Evolutionary conservation across 2,329 filamentous ascomycete species (phyloP).

Genomic region (Tolypocladium tundrense): DNA sequence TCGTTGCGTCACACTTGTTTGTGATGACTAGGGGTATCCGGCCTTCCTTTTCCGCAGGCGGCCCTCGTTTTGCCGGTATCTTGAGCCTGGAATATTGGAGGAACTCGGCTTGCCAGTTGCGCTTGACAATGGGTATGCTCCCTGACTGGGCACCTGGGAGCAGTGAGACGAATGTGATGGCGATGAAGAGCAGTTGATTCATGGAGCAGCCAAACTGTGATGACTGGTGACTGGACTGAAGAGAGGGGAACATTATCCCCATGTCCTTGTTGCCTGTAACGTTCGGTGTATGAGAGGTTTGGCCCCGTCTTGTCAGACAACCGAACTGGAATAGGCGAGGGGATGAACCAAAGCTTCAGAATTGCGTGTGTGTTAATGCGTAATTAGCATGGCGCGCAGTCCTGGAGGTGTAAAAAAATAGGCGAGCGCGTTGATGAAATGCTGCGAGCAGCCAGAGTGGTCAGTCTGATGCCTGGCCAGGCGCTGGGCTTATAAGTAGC

Average conservation of each 20-base stretch:
- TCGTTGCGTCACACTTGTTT: slow-evolving; percentile 59
- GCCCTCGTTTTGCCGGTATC: slow-evolving; percentile 16
- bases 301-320: not conserved
- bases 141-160: slow-evolving; percentile 8
- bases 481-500: not conserved
- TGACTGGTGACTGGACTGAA: not conserved
- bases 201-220: slow-evolving; percentile 6
- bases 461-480: not conserved
- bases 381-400: not conserved
- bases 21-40: slow-evolving; percentile 54
- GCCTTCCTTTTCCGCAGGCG: slow-evolving; percentile 22
- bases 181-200: slow-evolving; percentile 10
- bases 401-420: not conserved
- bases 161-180: slow-evolving; percentile 11
- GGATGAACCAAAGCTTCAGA: no score
- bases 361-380: not conserved
- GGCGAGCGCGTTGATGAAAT: not conserved
- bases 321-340: not conserved
- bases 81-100: slow-evolving; percentile 14
- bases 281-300: not conserved
- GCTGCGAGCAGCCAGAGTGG: not conserved
- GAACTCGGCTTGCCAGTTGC: slow-evolving; percentile 16
- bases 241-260: not conserved
- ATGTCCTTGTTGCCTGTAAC: no score
- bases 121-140: slow-evolving; percentile 5